These are phyloP conservation scores for Petunia secreta DNA, from an alignment of 257 asterid species.

Conservation along the genomic window DNA sequence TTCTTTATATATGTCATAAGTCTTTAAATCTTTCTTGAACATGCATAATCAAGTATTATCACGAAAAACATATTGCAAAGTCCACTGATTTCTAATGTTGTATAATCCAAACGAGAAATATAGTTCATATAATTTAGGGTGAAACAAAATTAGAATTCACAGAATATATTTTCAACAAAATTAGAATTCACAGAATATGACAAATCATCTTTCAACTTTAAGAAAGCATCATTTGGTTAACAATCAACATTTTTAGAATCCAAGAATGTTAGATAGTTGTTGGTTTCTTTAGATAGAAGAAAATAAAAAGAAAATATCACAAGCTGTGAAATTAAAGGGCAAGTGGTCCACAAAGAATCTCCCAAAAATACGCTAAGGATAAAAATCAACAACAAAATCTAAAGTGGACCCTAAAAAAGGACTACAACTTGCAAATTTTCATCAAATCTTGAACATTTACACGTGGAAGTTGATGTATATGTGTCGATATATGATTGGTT, in stretches of 20 bases:
- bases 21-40: no score
- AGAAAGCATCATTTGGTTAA: no score
- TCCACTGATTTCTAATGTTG: no score
- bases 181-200: no score
- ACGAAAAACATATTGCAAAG: no score
- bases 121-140: no score
- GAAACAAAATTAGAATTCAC: no score
- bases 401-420: constrained; percentile 21
- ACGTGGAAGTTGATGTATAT: constrained; percentile 30
- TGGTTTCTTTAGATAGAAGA: constrained; percentile 5
- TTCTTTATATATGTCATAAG: no score
- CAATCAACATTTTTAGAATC: background rate
- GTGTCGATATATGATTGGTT: constrained; percentile 25
- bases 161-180: no score
- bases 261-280: constrained; percentile 1
- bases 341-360: constrained; percentile 31
- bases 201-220: no score
- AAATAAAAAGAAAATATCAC: background rate
- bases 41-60: no score
- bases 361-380: constrained; percentile 29
- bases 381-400: constrained; percentile 7
- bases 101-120: no score
- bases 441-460: background rate
- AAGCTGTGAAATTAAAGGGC: background rate
- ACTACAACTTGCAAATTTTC: constrained; percentile 35